phyloP scores from a whole-genome alignment of 805 yeast species.

The Metschnikowia matae region DNA sequence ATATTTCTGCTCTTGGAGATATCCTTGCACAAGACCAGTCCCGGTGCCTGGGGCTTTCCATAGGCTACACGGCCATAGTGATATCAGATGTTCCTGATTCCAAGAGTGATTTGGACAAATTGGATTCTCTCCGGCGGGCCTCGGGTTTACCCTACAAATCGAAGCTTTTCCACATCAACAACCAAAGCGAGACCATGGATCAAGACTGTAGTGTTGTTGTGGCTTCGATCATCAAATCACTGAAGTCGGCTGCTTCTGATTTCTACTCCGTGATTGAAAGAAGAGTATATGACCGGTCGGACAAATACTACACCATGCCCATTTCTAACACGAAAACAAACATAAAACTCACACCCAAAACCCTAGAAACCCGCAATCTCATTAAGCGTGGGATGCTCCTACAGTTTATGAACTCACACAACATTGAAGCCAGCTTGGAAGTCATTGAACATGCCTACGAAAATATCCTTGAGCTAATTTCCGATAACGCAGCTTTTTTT shows the following conservation, averaged over 20 bases:
- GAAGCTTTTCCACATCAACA: slow-evolving; percentile 25
- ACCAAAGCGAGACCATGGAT: slow-evolving; percentile 10
- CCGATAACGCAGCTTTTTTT: slow-evolving; percentile 12
- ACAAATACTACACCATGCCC: slow-evolving; percentile 37
- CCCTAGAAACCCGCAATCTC: slow-evolving; percentile 35
- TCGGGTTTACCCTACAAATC: slow-evolving; percentile 29
- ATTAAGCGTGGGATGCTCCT: slow-evolving; percentile 34
- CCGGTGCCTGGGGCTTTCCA: slow-evolving; percentile 3
- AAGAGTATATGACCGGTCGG: slow-evolving; percentile 30
- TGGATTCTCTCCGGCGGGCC: slow-evolving; percentile 23
- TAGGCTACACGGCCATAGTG: slow-evolving; percentile 23
- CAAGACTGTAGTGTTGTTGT: slow-evolving; percentile 31
- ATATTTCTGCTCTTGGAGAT: slow-evolving; percentile 10
- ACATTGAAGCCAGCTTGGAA: slow-evolving; percentile 28
- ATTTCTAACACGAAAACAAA: slow-evolving; percentile 22
- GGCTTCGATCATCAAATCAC: slow-evolving; percentile 26
- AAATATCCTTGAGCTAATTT: slow-evolving; percentile 24
- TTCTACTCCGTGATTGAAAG: slow-evolving; percentile 32
- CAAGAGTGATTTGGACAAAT: slow-evolving; percentile 19
- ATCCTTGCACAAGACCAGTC: slow-evolving; percentile 12
- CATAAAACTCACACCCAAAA: slow-evolving; percentile 32
- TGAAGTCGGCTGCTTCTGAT: slow-evolving; percentile 27
- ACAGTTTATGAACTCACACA: slow-evolving; percentile 31
- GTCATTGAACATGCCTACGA: slow-evolving; percentile 34
- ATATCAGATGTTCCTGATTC: slow-evolving; percentile 16